phyloP scores from a whole-genome alignment of 2,329 filamentous ascomycete species.

The Alternaria dauci region DNA sequence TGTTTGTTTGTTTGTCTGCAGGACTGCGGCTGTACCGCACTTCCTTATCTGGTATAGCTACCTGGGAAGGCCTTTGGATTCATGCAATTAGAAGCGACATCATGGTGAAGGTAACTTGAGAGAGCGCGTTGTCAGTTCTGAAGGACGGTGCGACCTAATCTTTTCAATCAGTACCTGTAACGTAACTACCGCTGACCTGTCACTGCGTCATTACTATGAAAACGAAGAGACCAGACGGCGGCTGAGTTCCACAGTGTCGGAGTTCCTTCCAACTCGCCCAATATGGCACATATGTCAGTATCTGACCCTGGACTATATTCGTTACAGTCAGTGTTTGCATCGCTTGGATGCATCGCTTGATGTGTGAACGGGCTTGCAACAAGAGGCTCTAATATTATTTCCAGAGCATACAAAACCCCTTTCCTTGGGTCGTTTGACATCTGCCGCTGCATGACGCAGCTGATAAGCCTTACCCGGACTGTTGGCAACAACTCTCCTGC shows the following conservation, averaged over 20 bases:
- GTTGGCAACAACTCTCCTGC: not conserved
- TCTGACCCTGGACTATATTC: not conserved
- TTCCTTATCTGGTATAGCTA: not conserved
- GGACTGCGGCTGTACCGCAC: not conserved
- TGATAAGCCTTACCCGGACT: not conserved
- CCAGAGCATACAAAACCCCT: not conserved
- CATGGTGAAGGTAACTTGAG: slow-evolving; percentile 9
- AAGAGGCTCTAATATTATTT: not conserved
- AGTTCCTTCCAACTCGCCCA: not conserved
- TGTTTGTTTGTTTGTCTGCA: slow-evolving; percentile 11
- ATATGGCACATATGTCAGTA: not conserved
- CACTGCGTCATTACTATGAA: not conserved
- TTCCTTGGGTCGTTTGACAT: not conserved
- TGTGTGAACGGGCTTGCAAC: not conserved
- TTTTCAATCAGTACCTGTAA: not conserved
- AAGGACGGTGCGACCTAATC: not conserved
- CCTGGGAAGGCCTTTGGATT: not conserved
- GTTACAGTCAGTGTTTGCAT: not conserved
- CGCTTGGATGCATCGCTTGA: not conserved
- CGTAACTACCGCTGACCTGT: not conserved
- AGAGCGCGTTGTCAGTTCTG: not conserved
- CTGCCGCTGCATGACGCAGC: not conserved
- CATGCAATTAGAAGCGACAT: slow-evolving; percentile 11
- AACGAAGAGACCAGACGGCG: not conserved
- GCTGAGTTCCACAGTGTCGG: not conserved